Evolutionary conservation across 768 basidiomycete genomes (phyloP).

Genomic region (Coprinopsis strossmayeri): DNA sequence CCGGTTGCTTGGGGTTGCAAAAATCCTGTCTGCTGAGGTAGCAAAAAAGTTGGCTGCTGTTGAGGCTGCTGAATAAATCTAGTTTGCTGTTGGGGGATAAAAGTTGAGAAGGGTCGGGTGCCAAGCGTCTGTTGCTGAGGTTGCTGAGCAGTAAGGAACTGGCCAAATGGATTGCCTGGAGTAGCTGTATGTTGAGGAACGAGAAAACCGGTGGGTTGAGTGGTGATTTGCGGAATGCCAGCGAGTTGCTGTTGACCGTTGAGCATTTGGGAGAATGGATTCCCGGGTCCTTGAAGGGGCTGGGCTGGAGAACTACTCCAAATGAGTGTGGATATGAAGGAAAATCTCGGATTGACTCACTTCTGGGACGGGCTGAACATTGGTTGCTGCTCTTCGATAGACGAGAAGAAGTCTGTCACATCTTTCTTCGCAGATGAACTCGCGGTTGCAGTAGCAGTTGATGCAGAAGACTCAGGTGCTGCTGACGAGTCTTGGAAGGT

Average conservation of each 20-base stretch:
- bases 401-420: slow-evolving; percentile 79
- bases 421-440: slow-evolving; percentile 35
- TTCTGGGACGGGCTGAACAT: no score
- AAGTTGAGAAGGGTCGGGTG: slow-evolving; percentile 44
- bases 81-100: slow-evolving; percentile 40
- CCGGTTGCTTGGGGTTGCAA: slow-evolving; percentile 57
- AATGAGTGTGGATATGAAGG: slow-evolving; percentile 64
- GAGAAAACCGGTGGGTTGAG: slow-evolving; percentile 56
- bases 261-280: slow-evolving; percentile 70
- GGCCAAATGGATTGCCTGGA: slow-evolving; percentile 41
- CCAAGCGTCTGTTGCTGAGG: slow-evolving; percentile 24
- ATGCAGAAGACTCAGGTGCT: slow-evolving; percentile 2
- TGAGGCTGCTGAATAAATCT: slow-evolving; percentile 25
- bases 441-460: slow-evolving; percentile 8
- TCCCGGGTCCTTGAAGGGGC: slow-evolving; percentile 41
- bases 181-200: slow-evolving; percentile 38
- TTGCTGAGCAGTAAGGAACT: slow-evolving; percentile 27
- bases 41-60: slow-evolving; percentile 19
- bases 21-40: slow-evolving; percentile 28
- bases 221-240: slow-evolving; percentile 32
- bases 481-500: slow-evolving; percentile 13
- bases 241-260: slow-evolving; percentile 44
- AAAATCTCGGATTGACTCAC: no score
- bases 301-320: slow-evolving; percentile 27
- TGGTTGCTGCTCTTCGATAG: slow-evolving; percentile 81